Evolutionary conservation across 441 rosid species (phyloP).

Genomic region (Biscutella laevigata): DNA sequence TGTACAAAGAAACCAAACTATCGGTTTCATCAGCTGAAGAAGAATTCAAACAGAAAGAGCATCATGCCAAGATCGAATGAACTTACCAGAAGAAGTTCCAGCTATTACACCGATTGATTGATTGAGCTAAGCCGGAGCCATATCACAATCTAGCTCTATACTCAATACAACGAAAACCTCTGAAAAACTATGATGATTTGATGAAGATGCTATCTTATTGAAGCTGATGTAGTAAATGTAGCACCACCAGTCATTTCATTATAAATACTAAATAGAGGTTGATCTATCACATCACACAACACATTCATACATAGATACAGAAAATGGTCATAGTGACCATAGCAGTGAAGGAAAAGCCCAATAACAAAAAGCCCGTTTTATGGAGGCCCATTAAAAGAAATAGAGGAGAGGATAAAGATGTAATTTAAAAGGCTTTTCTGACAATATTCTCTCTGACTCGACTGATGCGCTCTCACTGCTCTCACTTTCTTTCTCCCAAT

Average conservation of each 20-base stretch:
- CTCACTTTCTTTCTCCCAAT: slow-evolving; percentile 11
- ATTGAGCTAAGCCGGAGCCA: no score
- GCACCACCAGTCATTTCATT: no score
- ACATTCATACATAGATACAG: no score
- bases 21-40: background rate
- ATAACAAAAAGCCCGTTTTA: background rate
- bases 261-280: no score
- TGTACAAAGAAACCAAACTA: background rate
- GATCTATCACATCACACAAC: no score
- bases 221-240: no score
- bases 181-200: no score
- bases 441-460: slow-evolving; percentile 49
- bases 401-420: background rate
- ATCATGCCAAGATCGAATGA: background rate
- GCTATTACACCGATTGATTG: no score
- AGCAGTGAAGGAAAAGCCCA: background rate
- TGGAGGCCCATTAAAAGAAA: background rate
- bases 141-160: no score
- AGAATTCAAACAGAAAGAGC: background rate
- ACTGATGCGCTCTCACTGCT: slow-evolving; percentile 18
- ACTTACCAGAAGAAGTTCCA: background rate
- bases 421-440: slow-evolving; percentile 29
- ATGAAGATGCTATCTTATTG: no score
- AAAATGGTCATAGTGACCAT: no score
- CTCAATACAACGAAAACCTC: no score